Evolutionary conservation across 352 stramenopile species (phyloP).

Genomic region (Thraustochytrium striatum): DNA sequence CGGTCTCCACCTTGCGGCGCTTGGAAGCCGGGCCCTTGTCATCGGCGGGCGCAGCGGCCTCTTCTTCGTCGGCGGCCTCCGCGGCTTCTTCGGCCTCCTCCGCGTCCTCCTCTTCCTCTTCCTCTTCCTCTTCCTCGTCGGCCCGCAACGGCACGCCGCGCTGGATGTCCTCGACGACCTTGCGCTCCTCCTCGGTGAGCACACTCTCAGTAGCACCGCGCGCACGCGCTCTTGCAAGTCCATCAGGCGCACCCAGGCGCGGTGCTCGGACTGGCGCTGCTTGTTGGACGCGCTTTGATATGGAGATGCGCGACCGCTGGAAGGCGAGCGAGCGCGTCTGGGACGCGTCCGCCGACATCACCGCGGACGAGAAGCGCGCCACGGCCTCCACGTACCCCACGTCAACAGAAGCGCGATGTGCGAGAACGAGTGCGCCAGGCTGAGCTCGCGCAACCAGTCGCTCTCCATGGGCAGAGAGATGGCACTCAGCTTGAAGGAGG

Average conservation of each 20-base stretch:
- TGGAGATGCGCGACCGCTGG: background rate
- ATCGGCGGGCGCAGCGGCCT: background rate
- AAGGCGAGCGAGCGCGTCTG: slow-evolving; percentile 12
- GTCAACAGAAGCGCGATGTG: slow-evolving; percentile 11
- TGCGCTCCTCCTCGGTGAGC: slow-evolving; percentile 1
- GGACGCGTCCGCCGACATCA: background rate
- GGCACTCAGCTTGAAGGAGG: slow-evolving; percentile 24
- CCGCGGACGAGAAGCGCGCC: slow-evolving; percentile 20
- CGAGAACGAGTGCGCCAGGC: slow-evolving; percentile 4
- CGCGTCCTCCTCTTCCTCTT: too few relatives aligned
- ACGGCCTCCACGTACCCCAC: slow-evolving; percentile 35
- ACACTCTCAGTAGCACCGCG: background rate
- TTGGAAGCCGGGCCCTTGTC: background rate
- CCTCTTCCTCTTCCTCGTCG: background rate
- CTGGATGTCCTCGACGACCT: slow-evolving; percentile 5
- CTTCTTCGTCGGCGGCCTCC: background rate
- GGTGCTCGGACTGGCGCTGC: background rate
- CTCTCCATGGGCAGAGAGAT: slow-evolving; percentile 20
- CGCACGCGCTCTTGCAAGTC: background rate
- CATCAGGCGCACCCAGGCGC: background rate
- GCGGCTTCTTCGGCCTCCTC: background rate
- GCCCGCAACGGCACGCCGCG: background rate
- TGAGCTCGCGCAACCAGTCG: slow-evolving; percentile 30
- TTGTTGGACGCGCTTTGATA: background rate
- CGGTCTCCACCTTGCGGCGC: too few relatives aligned